Percentiles rank a stretch among this genome's conserved stretches.
phyloP scores from a whole-genome alignment of 78 protist species.

The Bodo saltans region DNA sequence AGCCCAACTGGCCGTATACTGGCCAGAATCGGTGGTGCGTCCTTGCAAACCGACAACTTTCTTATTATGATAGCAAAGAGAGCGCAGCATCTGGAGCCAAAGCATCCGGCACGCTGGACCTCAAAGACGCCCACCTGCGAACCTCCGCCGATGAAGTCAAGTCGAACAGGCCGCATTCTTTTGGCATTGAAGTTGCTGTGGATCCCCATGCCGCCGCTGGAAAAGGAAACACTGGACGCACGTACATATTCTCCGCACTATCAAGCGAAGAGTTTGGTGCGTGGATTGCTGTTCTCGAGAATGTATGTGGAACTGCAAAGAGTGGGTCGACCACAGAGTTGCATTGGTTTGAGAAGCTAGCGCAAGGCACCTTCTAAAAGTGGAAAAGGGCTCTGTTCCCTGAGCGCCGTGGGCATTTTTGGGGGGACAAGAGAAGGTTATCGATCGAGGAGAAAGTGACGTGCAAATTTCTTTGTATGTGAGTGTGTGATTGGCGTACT shows the following conservation, averaged over 20 bases:
- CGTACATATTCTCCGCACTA: not conserved
- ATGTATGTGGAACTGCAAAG: not conserved
- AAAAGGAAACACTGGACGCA: not conserved
- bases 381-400: too few species aligned
- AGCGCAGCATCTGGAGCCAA: too few species aligned
- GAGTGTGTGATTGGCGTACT: too few species aligned
- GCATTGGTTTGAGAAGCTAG: not conserved
- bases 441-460: too few species aligned
- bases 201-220: too few species aligned
- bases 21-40: not conserved
- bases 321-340: too few species aligned
- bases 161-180: not conserved
- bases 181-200: not conserved
- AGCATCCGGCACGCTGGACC: not conserved
- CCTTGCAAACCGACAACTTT: not conserved
- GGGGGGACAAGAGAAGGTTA: too few species aligned
- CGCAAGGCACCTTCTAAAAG: not conserved
- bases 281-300: not conserved
- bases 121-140: not conserved
- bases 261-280: not conserved
- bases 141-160: not conserved
- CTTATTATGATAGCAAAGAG: not conserved
- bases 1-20: not conserved
- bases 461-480: too few species aligned
- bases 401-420: too few species aligned